Evolutionary conservation across 2,329 filamentous ascomycete genomes (phyloP).

Genomic region (Penicillium hesseltinei): DNA sequence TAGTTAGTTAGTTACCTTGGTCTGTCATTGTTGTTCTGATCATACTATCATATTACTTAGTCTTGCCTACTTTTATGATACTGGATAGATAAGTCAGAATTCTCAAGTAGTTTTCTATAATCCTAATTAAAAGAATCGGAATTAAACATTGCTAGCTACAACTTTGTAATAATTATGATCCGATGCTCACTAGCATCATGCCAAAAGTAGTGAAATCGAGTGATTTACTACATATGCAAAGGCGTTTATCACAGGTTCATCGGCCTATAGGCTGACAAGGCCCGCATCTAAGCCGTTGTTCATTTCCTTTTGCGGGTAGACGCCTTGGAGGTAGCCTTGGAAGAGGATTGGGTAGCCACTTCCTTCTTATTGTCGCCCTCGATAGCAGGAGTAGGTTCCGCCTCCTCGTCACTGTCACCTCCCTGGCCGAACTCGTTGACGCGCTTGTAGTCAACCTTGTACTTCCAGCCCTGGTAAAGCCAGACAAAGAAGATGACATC

Average conservation of each 20-base stretch:
- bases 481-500: constrained; percentile 99
- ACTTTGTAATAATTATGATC: neutral
- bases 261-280: neutral
- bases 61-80: neutral
- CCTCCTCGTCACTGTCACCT: constrained; percentile 75
- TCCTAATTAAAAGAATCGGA: neutral
- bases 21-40: neutral
- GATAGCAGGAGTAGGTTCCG: constrained; percentile 38
- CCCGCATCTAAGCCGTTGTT: constrained; percentile 1
- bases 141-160: neutral
- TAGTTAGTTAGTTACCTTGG: neutral
- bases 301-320: constrained; percentile 39
- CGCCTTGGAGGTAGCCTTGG: constrained; percentile 27
- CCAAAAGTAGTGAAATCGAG: neutral
- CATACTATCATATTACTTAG: neutral
- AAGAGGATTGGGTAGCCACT: constrained; percentile 27
- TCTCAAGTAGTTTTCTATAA: neutral
- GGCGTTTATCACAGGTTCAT: neutral
- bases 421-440: constrained; percentile 99
- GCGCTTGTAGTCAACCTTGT: constrained; percentile 84
- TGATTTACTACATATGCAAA: neutral
- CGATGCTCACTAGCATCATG: neutral
- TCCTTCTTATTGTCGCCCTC: constrained; percentile 23
- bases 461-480: constrained; percentile 89
- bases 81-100: neutral